Evolutionary conservation across 202 grass and related monocot genomes (phyloP), one percentile per base, ranked within the genome.

Genomic region (Brachypodium distachyon): DNA sequence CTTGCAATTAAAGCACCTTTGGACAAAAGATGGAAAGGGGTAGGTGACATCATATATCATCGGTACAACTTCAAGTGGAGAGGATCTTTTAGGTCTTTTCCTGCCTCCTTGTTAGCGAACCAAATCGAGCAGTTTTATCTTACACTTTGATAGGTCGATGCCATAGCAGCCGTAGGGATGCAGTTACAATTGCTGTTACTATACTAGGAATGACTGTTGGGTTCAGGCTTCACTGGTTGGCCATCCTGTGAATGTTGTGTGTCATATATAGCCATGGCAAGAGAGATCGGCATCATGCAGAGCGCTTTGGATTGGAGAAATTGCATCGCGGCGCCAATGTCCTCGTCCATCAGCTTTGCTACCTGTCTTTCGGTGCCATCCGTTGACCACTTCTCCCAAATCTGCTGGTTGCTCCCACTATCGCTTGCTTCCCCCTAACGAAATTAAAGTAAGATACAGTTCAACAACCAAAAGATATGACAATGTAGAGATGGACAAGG

Each of bases 361-460:
- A 96, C 90, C 71, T 99, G 96, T 77, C 79, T 88, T 71, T 99
- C 96, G 6, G 96, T 99, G 76, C 92, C 96, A 76, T 99, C 96
- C 12, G 96, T 96, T 73, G 92, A 96, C 96, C 90, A 99, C 69
- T 99, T 99, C 67, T 96, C 92, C 92, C 96, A 99, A 72, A 99
- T 78, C 80, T 99, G 96, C 43, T 96, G 91, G 62, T 90, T 85
- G 61, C 83, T 76, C n/a, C 91, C 96, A 88, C 85, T 87, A 77
- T 95, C 89, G 42, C 90, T 92, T 78, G 90, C 78, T 78, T 93
- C 96, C 78, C 89, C 96, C 96, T 99, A 77, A 75, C 41, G 67
- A 91, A 79, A 83, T 82, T 77, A 84, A 88, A 77, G 86, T 47
- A 84, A 70, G 72, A 85, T 89, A 75, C 65, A 89, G 69, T 46